Evolutionary conservation across 1,284 basidiomycete genomes (phyloP), one percentile per base, ranked within the genome.

Genomic region (Pholiota adiposa): DNA sequence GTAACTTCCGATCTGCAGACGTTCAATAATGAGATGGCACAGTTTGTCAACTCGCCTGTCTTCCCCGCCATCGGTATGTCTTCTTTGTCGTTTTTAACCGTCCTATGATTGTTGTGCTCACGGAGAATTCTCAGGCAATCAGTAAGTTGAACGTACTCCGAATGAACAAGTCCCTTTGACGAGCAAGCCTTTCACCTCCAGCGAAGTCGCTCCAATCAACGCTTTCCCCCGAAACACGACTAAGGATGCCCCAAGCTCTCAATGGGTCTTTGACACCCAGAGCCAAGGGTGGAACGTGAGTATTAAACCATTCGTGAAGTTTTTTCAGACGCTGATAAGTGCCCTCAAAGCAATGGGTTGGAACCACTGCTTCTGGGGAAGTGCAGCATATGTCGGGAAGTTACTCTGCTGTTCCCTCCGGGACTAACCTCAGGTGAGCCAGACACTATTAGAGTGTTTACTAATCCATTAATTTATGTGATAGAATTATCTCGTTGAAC

Each of bases 401-500:
- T 56, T 85, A 84, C 64, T 75, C 79, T 2, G 67, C 71, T 4
- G 68, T 79, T 31, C 77, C 75, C 19, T 73, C 79, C 19, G 79
- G 77, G 0, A 81, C 77, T 46, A 77, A 77, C 27, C 69, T 84
- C 40, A 73, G 78, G 79, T 81, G 63, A 16, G 62, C 54, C 11
- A 18, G 8, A 41, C 12, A 12, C n/a, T 18, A 23, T 14, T 21
- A 29, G 11, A 2, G 14, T 12, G 7, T 16, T n/a, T 9, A 23
- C 14, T 21, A 14, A 31, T 38, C 33, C 12, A 2, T 8, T 41
- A 9, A 16, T n/a, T 29, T 25, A 7, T 50, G 19, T 18, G 2
- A 19, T 41, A 83, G 81, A 11, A 78, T 87, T 41, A 79, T 87
- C 36, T 82, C 83, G 0, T 61, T 86, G 57, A 87, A 87, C 59